Evolutionary conservation across 225 moss, liverwort and hornwort species (phyloP).

Genomic region (Takakia lepidozioides): DNA sequence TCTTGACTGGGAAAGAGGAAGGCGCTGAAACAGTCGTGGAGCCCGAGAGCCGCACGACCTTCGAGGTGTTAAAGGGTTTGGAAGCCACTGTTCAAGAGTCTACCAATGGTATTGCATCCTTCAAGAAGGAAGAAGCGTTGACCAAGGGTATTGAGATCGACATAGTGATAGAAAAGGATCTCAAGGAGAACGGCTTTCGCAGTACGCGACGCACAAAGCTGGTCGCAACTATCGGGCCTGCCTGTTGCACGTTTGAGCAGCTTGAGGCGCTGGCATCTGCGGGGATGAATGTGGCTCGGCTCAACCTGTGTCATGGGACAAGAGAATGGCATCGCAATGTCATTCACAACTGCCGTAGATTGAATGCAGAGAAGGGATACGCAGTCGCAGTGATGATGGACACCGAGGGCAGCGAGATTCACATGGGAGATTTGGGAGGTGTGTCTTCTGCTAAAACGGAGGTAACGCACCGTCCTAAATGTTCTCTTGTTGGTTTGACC

Average conservation of each 20-base stretch:
- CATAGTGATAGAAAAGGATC: conserved; percentile 27
- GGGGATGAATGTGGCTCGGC: conserved; percentile 71
- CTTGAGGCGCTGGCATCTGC: too few relatives aligned
- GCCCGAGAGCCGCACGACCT: too few relatives aligned
- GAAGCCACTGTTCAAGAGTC: too few relatives aligned
- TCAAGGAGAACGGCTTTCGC: conserved; percentile 44
- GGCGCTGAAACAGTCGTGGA: too few relatives aligned
- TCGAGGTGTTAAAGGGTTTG: too few relatives aligned
- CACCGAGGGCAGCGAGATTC: conserved; percentile 58
- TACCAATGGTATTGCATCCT: too few relatives aligned
- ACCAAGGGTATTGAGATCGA: conserved; percentile 24
- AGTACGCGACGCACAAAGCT: conserved; percentile 61
- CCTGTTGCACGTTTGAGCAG: conserved; percentile 48
- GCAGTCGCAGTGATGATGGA: conserved; percentile 77
- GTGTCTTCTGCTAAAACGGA: conserved; percentile 19
- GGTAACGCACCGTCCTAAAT: conserved; percentile 6
- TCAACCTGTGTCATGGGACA: conserved; percentile 80
- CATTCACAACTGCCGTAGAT: conserved; percentile 35
- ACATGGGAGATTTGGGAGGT: conserved; percentile 38
- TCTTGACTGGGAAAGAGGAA: too few relatives aligned
- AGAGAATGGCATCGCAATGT: conserved; percentile 51
- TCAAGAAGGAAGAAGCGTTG: too few relatives aligned
- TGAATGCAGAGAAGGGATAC: conserved; percentile 48
- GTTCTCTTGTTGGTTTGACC: neutral
- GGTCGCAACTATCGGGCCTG: conserved; percentile 67